A percentile compares a stretch with the other conserved stretches of the same genome.
Evolutionary conservation across 768 basidiomycete genomes (phyloP).

Genomic region (Mycena indigotica): DNA sequence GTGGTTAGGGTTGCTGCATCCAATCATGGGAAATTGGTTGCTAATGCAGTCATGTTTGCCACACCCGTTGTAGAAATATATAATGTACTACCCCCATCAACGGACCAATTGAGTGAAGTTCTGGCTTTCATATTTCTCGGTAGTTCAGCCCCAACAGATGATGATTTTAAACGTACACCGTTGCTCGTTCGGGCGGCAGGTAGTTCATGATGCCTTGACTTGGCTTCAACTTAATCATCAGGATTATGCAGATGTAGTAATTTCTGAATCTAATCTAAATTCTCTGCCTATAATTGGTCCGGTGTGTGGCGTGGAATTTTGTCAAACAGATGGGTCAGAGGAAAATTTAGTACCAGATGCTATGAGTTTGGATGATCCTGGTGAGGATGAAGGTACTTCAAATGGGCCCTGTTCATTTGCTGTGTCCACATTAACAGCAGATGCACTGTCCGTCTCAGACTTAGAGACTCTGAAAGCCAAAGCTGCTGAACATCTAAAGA

Average conservation of each 20-base stretch:
- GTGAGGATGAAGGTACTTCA: conserved; percentile 31
- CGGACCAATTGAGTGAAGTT: conserved; percentile 34
- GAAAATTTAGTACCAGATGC: conserved; percentile 5
- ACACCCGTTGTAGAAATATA: conserved; percentile 36
- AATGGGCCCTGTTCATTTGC: conserved; percentile 38
- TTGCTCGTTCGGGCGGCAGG: conserved; percentile 33
- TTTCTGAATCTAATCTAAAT: conserved; percentile 29
- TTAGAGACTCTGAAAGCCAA: conserved; percentile 20
- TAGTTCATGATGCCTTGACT: conserved; percentile 29
- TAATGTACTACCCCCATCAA: conserved; percentile 32
- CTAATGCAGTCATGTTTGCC: conserved; percentile 36
- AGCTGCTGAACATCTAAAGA: conserved; percentile 31
- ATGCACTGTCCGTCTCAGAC: conserved; percentile 25
- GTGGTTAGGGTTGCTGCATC: no score
- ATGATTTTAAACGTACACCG: conserved; percentile 31
- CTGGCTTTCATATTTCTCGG: conserved; percentile 37
- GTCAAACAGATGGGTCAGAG: conserved; percentile 20
- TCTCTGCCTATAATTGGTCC: conserved; percentile 26
- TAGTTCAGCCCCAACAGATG: conserved; percentile 24
- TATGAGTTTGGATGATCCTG: conserved; percentile 26
- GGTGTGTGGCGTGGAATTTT: conserved; percentile 30
- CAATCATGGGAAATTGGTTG: conserved; percentile 10
- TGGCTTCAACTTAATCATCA: conserved; percentile 38
- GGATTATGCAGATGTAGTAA: conserved; percentile 34
- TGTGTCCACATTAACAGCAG: conserved; percentile 39